Evolutionary conservation across 139 green algal species (phyloP).

Genomic region (Closterium sp.): DNA sequence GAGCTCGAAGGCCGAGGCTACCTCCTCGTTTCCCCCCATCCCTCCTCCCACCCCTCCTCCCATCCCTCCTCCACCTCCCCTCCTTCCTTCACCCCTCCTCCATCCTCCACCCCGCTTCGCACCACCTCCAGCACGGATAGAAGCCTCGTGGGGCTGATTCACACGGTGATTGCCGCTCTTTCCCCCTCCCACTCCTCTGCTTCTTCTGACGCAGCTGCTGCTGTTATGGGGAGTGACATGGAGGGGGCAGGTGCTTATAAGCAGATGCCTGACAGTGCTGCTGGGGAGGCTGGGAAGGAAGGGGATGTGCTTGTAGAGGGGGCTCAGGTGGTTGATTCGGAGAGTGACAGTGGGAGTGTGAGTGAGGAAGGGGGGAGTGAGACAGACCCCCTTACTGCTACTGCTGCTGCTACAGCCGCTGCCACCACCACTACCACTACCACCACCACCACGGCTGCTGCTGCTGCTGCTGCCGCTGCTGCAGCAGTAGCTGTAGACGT

Average conservation of each 20-base stretch:
- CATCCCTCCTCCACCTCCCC: neutral
- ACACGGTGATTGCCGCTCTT: neutral
- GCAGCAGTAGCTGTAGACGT: neutral
- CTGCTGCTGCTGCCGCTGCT: neutral
- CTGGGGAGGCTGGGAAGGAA: neutral
- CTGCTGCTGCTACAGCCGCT: neutral
- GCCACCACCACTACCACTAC: neutral
- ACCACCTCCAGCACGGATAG: neutral
- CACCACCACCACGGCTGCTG: neutral
- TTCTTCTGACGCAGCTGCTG: neutral
- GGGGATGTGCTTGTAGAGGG: neutral
- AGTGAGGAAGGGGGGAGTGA: neutral
- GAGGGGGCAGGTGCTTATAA: neutral
- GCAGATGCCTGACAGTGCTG: neutral
- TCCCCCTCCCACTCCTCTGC: neutral
- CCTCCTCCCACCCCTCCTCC: neutral
- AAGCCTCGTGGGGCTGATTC: neutral
- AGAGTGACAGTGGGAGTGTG: neutral
- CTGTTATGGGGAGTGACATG: neutral
- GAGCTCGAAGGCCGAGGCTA: slow-evolving; percentile 14
- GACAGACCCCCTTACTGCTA: neutral
- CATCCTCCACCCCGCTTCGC: neutral
- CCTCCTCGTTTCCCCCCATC: neutral
- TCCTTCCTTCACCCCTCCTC: neutral
- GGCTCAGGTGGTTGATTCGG: neutral